These are phyloP conservation scores for Aspergillus pseudotamarii DNA, from an alignment of 2,329 filamentous ascomycete species.

Conservation along the genomic window DNA sequence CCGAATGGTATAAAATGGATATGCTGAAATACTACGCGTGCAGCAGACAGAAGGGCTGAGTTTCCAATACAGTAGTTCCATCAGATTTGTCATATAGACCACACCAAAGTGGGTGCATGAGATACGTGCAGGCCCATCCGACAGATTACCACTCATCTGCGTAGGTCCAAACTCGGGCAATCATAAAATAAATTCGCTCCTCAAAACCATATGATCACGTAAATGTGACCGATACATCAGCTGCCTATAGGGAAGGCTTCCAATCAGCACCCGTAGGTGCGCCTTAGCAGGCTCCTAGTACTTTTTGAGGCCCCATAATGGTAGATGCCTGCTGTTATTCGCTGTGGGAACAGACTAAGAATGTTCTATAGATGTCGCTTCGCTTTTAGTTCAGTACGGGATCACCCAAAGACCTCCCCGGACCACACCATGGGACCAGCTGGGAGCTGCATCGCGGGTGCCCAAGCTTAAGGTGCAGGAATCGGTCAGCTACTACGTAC, in stretches of 20 bases:
- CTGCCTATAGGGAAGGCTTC: neutral
- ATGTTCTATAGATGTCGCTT: conserved; percentile 23
- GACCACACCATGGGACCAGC: conserved; percentile 16
- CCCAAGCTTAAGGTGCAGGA: conserved; percentile 6
- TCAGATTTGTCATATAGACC: conserved; percentile 12
- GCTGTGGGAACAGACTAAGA: conserved; percentile 22
- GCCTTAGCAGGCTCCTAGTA: conserved; percentile 9
- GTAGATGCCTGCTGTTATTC: conserved; percentile 3
- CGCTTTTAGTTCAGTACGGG: conserved; percentile 15
- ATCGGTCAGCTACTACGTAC: conserved; percentile 1
- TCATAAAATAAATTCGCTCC: conserved; percentile 2
- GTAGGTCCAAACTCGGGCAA: conserved; percentile 2
- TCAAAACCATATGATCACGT: neutral
- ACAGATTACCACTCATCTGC: neutral
- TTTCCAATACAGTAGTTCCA: conserved; percentile 2
- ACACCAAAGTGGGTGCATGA: conserved; percentile 9
- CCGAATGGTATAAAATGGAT: neutral
- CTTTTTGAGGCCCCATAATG: neutral
- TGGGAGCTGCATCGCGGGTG: conserved; percentile 4
- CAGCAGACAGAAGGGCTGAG: neutral
- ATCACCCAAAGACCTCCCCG: conserved; percentile 16
- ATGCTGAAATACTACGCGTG: neutral
- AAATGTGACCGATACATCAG: conserved; percentile 5
- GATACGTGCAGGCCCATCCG: conserved; percentile 1
- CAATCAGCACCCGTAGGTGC: conserved; percentile 7